Evolutionary conservation across 1,139 yeast species (phyloP).

Genomic region (Diutina scorzettiae): DNA sequence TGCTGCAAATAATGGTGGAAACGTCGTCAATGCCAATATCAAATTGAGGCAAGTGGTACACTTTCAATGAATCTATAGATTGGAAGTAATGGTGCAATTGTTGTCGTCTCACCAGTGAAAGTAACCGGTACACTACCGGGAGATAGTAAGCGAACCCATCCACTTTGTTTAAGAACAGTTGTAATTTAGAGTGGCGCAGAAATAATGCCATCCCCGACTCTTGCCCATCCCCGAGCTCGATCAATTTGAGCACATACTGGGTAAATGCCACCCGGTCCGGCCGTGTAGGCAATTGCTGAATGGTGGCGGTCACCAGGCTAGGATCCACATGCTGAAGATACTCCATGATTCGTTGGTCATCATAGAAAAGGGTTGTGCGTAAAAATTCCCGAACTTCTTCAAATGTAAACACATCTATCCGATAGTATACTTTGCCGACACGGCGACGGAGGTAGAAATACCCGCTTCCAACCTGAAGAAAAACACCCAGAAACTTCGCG

Average conservation of each 20-base stretch:
- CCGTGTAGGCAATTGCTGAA: neutral
- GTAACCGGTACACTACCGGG: neutral
- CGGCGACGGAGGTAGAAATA: neutral
- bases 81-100: neutral
- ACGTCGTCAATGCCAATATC: neutral
- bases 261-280: neutral
- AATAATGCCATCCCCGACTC: conserved; percentile 1
- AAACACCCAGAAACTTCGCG: neutral
- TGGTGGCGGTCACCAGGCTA: neutral
- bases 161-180: neutral
- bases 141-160: neutral
- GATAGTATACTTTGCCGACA: neutral
- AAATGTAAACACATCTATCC: neutral
- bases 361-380: neutral
- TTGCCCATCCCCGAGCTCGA: neutral
- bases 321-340: neutral
- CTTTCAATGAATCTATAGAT: conserved; percentile 1
- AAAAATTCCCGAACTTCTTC: neutral
- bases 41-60: neutral
- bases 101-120: neutral
- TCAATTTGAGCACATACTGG: neutral
- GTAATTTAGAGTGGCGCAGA: neutral
- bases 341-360: neutral
- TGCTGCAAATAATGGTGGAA: too few species aligned
- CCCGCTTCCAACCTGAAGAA: neutral